Evolutionary conservation across 1,284 basidiomycete genomes (phyloP), one percentile per base, ranked within the genome.

Genomic region (Trichosporon sp.): DNA sequence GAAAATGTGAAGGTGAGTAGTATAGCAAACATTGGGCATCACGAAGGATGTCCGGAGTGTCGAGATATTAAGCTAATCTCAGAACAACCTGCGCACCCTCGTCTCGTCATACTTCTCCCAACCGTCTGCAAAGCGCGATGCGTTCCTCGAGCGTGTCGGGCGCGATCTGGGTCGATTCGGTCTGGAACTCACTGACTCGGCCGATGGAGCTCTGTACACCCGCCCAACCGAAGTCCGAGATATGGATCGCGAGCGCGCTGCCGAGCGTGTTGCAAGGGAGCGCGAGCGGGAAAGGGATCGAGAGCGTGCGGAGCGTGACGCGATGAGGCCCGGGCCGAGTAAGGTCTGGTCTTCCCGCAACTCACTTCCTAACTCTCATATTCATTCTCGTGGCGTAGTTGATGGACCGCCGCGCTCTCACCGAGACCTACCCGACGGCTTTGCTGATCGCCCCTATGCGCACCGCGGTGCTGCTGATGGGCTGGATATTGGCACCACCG

Each of bases 1-100:
- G 66, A 74, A n/a, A 79, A 77, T 61, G 75, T 79, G 63, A 71
- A 69, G 65, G 86, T 86, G 67, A 73, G 80, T 68, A 3, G n/a
- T n/a, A n/a, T n/a, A n/a, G n/a, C n/a, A n/a, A n/a, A n/a, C n/a
- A n/a, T n/a, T n/a, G n/a, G n/a, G n/a, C n/a, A n/a, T n/a, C n/a
- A n/a, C n/a, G n/a, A n/a, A n/a, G n/a, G n/a, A n/a, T n/a, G n/a
- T n/a, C n/a, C n/a, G n/a, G n/a, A n/a, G n/a, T n/a, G n/a, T n/a
- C n/a, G n/a, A n/a, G n/a, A n/a, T n/a, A 23, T 32, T 11, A 14
- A 29, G 44, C 52, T 61, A 31, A 66, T 56, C 0, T 16, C 60
- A 77, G 75, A 67, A 69, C 23, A 79, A 79, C 59, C 64, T 77
- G 0, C 69, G 69, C 44, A 69, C 68, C 3, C 69, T 79, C 19